Conservation (phyloP, 176 grass and related monocot species). For the Carex parvula region DNA sequence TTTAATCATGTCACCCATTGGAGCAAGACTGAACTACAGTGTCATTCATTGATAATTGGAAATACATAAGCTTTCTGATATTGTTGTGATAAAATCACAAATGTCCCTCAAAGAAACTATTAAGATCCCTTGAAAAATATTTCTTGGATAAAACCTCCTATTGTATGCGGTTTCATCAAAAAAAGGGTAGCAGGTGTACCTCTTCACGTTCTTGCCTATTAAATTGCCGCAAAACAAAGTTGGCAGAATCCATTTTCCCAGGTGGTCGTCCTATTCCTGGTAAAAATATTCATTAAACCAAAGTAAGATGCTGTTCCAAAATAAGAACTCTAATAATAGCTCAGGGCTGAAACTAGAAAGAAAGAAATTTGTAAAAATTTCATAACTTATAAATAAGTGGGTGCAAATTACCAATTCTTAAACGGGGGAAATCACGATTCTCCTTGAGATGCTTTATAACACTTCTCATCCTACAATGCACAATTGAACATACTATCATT, state of each 20-base stretch:
- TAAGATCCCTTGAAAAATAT: conserved; percentile 5
- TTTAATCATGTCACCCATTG: not conserved
- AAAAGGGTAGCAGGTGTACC: conserved; percentile 24
- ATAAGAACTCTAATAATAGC: not conserved
- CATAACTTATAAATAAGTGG: not conserved
- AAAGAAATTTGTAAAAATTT: not conserved
- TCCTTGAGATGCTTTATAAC: conserved; percentile 84
- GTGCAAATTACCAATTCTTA: conserved; percentile 61
- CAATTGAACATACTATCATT: conserved; percentile 1
- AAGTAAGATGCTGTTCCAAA: not conserved
- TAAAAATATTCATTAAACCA: not conserved
- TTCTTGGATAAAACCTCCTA: not conserved
- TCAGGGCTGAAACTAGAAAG: not conserved
- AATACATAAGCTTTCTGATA: not conserved
- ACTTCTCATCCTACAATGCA: conserved; percentile 69
- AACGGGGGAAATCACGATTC: conserved; percentile 67
- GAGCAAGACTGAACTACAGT: not conserved
- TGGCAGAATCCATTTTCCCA: conserved; percentile 94
- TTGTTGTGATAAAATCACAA: not conserved
- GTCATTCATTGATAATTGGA: not conserved
- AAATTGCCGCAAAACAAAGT: conserved; percentile 75
- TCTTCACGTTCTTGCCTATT: conserved; percentile 74
- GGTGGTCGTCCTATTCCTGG: conserved; percentile 83
- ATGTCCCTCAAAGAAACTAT: not conserved
- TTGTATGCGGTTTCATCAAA: not conserved